Conservation (phyloP, 192 early-diverging fungal species). For the Rhizophagus sp. region DNA sequence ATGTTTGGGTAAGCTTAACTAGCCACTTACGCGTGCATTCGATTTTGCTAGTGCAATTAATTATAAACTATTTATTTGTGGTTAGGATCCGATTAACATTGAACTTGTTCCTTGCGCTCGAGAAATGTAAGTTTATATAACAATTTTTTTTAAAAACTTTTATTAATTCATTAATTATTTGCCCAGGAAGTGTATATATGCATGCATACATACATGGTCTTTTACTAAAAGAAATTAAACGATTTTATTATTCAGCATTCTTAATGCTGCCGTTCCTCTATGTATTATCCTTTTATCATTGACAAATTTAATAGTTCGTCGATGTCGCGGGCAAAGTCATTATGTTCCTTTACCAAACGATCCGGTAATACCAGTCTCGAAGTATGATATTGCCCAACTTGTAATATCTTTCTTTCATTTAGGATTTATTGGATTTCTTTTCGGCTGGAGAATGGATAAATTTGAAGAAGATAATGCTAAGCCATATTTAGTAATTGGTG, state of each 20-base stretch:
- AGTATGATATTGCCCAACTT: slow-evolving; percentile 29
- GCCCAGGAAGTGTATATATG: neutral
- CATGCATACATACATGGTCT: neutral
- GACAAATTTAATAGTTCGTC: slow-evolving; percentile 1
- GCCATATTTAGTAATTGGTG: slow-evolving; percentile 26
- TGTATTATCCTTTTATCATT: slow-evolving; percentile 8
- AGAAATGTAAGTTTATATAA: slow-evolving; percentile 26
- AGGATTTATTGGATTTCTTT: slow-evolving; percentile 27
- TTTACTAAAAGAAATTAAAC: neutral
- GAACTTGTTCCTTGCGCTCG: slow-evolving; percentile 22
- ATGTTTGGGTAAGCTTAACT: slow-evolving; percentile 25
- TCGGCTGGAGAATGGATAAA: slow-evolving; percentile 24
- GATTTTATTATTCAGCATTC: slow-evolving; percentile 4
- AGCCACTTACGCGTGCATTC: too few species aligned
- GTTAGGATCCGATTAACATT: slow-evolving; percentile 21
- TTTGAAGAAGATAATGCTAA: slow-evolving; percentile 28
- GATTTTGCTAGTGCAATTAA: too few species aligned
- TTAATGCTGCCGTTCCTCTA: slow-evolving; percentile 18
- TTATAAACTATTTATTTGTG: slow-evolving; percentile 7
- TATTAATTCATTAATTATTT: neutral
- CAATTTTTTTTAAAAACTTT: neutral
- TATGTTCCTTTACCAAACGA: neutral
- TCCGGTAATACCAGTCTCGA: slow-evolving; percentile 13
- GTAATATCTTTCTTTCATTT: slow-evolving; percentile 30
- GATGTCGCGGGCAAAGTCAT: neutral